phyloP scores from a whole-genome alignment of 805 yeast genomes.

The Lipomyces sp. region DNA sequence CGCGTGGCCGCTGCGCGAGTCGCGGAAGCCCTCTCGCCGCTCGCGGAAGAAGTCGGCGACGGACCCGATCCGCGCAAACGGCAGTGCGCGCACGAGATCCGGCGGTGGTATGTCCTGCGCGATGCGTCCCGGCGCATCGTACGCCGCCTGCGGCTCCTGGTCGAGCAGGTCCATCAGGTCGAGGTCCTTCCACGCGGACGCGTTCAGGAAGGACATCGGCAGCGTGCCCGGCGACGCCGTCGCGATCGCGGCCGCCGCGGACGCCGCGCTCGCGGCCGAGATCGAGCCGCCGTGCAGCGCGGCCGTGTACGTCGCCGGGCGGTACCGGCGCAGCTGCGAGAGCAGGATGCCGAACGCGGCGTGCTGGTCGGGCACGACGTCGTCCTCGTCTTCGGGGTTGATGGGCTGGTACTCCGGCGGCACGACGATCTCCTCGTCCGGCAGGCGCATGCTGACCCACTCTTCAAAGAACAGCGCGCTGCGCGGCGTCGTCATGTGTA shows the following conservation, averaged over 20 bases:
- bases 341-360: conserved; percentile 30
- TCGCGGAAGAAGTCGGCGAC: conserved; percentile 22
- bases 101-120: conserved; percentile 1
- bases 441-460: conserved; percentile 25
- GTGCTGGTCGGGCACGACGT: conserved; percentile 31
- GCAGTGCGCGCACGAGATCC: not conserved
- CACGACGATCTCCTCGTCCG: conserved; percentile 25
- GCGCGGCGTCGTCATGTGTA: conserved; percentile 27
- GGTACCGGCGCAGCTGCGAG: conserved; percentile 25
- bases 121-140: not conserved
- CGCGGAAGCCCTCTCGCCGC: conserved; percentile 16
- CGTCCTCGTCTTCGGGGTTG: conserved; percentile 32
- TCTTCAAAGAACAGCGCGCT: conserved; percentile 23
- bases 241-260: conserved; percentile 29
- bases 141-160: conserved; percentile 5
- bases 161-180: conserved; percentile 18
- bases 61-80: conserved; percentile 14
- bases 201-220: conserved; percentile 26
- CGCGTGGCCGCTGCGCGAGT: no score
- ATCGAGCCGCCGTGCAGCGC: conserved; percentile 27
- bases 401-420: conserved; percentile 30
- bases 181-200: conserved; percentile 30
- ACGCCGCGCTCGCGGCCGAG: conserved; percentile 26
- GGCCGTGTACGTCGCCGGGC: conserved; percentile 24
- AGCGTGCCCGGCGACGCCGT: conserved; percentile 22